phyloP scores from a whole-genome alignment of 2,329 filamentous ascomycete genomes.

The Trichothecium roseum region DNA sequence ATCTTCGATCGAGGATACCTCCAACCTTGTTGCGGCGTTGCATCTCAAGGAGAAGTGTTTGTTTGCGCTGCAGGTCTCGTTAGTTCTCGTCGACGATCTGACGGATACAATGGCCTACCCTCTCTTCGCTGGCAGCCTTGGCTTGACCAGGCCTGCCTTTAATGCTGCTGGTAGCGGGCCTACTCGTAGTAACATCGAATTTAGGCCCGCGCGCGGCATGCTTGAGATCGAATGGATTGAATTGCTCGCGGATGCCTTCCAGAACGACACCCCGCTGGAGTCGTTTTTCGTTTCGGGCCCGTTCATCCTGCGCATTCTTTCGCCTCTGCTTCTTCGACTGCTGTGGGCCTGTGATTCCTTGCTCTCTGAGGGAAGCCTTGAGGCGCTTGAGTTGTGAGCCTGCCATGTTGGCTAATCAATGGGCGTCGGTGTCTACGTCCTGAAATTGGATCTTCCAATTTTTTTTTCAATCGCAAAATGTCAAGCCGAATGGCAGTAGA shows the following conservation, averaged over 20 bases:
- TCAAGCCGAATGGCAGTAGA: background rate
- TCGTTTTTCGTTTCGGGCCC: constrained; percentile 58
- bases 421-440: constrained; percentile 3
- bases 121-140: constrained; percentile 79
- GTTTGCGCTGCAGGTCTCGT: constrained; percentile 45
- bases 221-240: constrained; percentile 97
- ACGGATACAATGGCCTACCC: constrained; percentile 32
- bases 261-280: constrained; percentile 69
- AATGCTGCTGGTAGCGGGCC: constrained; percentile 42
- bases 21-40: constrained; percentile 83
- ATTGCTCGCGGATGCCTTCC: constrained; percentile 81
- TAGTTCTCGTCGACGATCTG: background rate
- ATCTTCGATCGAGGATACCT: constrained; percentile 83
- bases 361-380: constrained; percentile 80
- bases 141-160: constrained; percentile 72
- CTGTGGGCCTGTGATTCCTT: constrained; percentile 82
- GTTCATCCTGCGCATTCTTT: constrained; percentile 56
- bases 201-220: constrained; percentile 68
- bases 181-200: constrained; percentile 69
- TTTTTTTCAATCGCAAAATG: constrained; percentile 9
- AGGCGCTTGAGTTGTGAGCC: constrained; percentile 94
- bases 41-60: constrained; percentile 83
- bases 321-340: constrained; percentile 93
- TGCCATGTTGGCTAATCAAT: constrained; percentile 52
- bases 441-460: constrained; percentile 3